Base-by-base conservation (phyloP, 805 yeast species). In the Scheffersomyces amazonensis region DNA sequence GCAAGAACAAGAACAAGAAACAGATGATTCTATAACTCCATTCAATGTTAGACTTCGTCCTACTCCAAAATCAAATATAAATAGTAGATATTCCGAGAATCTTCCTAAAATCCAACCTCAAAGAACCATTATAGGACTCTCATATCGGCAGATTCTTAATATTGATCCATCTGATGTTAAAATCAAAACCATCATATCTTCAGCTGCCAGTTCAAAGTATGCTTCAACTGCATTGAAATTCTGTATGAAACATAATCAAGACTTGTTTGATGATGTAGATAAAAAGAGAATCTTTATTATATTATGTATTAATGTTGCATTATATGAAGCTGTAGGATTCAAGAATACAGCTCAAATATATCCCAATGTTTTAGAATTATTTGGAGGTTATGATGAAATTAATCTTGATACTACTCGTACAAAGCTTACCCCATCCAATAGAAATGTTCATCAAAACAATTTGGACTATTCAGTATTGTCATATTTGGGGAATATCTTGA, bases 381-480 rank as follows among this genome's bases (percentile, higher is more conserved):
- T 65, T 35, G 59, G 61, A 7, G 45, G 46, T 1, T 61, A 54
- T 41, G 52, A 50, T 12, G 69, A 63, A 32, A 49, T 66, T 36
- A 61, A 59, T 12, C 49, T 64, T 38, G 51, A 51, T n/a, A 54
- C 51, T 21, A 64, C 66, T 9, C 44, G 61, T 3, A 62, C 71
- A 5, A 52, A 52, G 42, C 42, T 57, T 20, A 66, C 72, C 2
- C 55, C 56, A 11, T 62, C 70, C n/a, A 58, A 47, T 36, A 63
- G 54, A 41, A 46, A 52, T 18, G 52, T 58, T 7, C 71, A 66
- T 43, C 53, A 55, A 34, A 66, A 66, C 46, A 46, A 52, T 39
- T 58, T 66, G 34, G 72, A 66, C 44, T 66, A 66, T 43, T 50
- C 66, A 3, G 66, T 63, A 10, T 54, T 66, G 24, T 50, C 69